Evolutionary conservation across 78 protist species (phyloP), one percentile per base, ranked within the genome.

Genomic region (Dictyostelium brefeldianum): DNA sequence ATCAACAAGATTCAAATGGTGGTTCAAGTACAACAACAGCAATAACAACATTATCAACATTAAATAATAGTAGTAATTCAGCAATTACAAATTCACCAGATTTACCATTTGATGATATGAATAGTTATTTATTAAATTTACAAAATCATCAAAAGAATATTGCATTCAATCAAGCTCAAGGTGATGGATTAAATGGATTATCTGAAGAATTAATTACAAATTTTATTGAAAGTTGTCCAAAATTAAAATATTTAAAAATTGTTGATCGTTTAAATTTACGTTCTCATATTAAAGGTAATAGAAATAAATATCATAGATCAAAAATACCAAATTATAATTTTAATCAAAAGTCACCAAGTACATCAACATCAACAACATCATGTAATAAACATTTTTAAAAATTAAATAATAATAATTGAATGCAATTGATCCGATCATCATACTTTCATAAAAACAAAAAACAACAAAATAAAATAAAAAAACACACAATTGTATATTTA

Each of bases 151-250:
- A 73, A 73, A 46, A 46, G n/a, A 47, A 73, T 46, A 17, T 47
- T 46, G 59, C 79, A n/a, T 46, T 47, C 27, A 77, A 65, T 51
- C 57, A 29, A 15, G n/a, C 29, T 14, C 56, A 77, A 36, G 43
- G 43, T 36, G 70, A 62, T 29, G 27, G 70, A 22, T 59, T 59
- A 15, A 71, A 69, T 71, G 18, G 57, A 46, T 43, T 83, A 53
- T 83, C 91, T 10, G 91, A 71, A 22, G 91, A 83, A 20, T 59
- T 83, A 18, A 43, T 83, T 1, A 69, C 75, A 29, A 54, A 41
- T 43, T 27, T 83, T 17, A 12, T 83, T 9, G 81, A 73, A n/a
- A 14, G 15, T 31, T 54, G 90, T 36, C 79, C 91, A 53, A 69
- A 56, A 5, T 69, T 83, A 9, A 47, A 56, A 51, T 83, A 56